Base-by-base conservation (phyloP, 306 rosid genomes). In the Lithocarpus polystachyus region DNA sequence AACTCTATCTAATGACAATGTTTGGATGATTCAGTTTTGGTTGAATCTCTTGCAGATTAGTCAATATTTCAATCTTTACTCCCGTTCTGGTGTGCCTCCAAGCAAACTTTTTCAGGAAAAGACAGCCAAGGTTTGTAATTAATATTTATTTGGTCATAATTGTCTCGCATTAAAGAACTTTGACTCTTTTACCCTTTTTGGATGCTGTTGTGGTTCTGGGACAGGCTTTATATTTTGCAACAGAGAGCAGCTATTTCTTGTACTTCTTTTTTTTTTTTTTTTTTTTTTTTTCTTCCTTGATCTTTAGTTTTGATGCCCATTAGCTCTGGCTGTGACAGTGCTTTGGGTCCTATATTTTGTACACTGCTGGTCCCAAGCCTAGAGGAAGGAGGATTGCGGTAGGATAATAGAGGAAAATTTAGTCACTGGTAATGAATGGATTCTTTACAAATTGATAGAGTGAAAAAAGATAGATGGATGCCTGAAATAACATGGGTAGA, bases 21-120 rank as follows among this genome's bases (percentile, higher is more conserved):
- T n/a, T 71, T 6, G 1, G n/a, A 56, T 40, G 6, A 24, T 2
- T 56, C 31, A 12, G 53, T 13, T 17, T 61, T 37, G 53, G 60
- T 52, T 75, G 48, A 19, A 69, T 69, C 24, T 60, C 81, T 84
- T 84, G 88, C 97, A 94, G 98, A 89, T 94, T 59, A 87, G 79
- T 82, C 98, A 94, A 72, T 91, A 94, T 83, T 86, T 92, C 79
- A 82, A 82, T 81, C 85, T 94, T 90, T 87, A 94, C 80, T 76
- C 89, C 84, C 88, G 86, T 59, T 81, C 89, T 18, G 97, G 97
- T 65, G 86, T 85, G 84, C 91, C 84, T 72, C 97, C 98, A 7
- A 94, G 98, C 85, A 85, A 84, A 85, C 56, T 91, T 82, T 89
- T 94, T 74, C 93, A 85, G 80, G 97, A 94, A 76, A 84, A 88